Percentiles rank a stretch among this genome's conserved stretches.
Conservation (phyloP, 179 eudicot species). For the Dionaea muscipula region DNA sequence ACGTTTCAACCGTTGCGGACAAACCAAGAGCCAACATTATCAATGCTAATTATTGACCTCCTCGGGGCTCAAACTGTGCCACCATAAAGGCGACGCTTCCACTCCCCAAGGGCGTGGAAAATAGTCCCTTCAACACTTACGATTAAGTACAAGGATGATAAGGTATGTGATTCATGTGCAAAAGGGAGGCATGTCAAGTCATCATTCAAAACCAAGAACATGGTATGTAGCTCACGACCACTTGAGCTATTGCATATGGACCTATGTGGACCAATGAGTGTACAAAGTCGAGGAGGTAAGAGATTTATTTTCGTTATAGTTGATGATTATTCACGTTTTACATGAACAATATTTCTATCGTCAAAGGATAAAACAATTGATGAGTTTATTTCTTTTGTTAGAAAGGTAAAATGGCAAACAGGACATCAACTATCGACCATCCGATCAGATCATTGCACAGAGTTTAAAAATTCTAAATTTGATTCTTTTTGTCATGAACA, state of each 20-base stretch:
- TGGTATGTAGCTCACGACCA: background rate
- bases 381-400: background rate
- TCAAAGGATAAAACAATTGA: background rate
- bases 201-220: background rate
- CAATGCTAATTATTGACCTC: no score
- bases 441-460: background rate
- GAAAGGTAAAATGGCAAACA: no score
- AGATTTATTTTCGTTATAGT: background rate
- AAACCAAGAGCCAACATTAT: no score
- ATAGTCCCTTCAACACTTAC: no score
- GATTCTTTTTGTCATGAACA: background rate
- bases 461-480: background rate
- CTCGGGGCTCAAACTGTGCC: no score
- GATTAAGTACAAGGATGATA: no score
- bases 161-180: background rate
- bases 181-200: background rate
- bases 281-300: background rate
- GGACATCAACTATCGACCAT: no score
- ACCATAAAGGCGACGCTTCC: no score
- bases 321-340: conserved; percentile 3
- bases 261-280: conserved; percentile 3
- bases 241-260: background rate
- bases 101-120: no score
- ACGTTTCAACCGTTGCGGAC: no score
- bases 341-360: background rate